Conservation (phyloP, 257 asterid species). For the Anisodus tanguticus region DNA sequence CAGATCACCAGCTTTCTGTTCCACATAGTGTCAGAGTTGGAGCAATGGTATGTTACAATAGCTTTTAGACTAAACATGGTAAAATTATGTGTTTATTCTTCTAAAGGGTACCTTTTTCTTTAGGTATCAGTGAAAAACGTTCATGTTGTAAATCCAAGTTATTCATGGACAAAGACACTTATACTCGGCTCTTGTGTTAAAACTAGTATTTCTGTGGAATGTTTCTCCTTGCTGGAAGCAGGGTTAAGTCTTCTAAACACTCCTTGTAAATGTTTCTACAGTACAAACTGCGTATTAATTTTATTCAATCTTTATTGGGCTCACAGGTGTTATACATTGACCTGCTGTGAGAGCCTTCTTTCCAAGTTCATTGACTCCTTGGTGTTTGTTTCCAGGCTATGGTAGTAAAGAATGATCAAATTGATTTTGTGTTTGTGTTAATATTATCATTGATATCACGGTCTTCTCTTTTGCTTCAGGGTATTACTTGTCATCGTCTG, state of each 20-base stretch:
- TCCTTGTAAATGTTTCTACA: conserved; percentile 10
- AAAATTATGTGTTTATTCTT: too few relatives aligned
- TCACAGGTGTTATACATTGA: conserved; percentile 63
- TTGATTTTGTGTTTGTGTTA: conserved; percentile 10
- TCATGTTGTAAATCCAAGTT: conserved; percentile 78
- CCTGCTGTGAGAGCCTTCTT: conserved; percentile 58
- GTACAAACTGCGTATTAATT: not conserved
- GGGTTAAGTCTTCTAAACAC: conserved; percentile 52
- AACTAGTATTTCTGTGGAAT: conserved; percentile 67
- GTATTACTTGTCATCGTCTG: conserved; percentile 64
- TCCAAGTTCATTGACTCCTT: conserved; percentile 69
- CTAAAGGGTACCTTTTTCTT: not conserved
- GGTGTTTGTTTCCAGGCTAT: conserved; percentile 73
- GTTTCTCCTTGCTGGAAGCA: conserved; percentile 82
- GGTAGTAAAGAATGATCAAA: conserved; percentile 49
- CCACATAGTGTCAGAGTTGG: conserved; percentile 91
- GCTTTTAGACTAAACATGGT: not conserved
- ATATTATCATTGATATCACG: conserved; percentile 7
- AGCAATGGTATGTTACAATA: conserved; percentile 64
- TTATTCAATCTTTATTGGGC: conserved; percentile 35
- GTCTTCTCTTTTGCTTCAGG: conserved; percentile 59
- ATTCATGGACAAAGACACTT: conserved; percentile 72
- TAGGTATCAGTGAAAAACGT: conserved; percentile 79
- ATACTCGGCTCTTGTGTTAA: conserved; percentile 83
- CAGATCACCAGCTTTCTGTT: conserved; percentile 60